Base-by-base conservation (phyloP, 805 yeast genomes). In the Kuraishia piskuri region DNA sequence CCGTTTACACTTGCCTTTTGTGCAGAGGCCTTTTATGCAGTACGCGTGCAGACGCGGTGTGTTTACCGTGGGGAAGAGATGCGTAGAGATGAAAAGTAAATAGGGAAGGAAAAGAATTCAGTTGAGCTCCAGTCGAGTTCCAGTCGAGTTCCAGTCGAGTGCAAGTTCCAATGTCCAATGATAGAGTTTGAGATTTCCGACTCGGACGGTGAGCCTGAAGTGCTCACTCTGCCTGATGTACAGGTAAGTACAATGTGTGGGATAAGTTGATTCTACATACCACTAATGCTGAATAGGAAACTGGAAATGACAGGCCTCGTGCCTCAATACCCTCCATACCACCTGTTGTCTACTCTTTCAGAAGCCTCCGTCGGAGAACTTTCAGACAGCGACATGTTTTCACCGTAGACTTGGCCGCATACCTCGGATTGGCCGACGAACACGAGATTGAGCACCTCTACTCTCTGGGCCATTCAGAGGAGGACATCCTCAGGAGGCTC, bases 381-480 rank as follows among this genome's bases (percentile, higher is more conserved):
- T 70, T 68, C 50, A 53, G 60, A 22, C 70, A 68, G 50, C 56
- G 69, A 9, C 72, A 70, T 54, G 67, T 66, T 9, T 69, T 63
- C 52, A 68, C 71, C 0, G 65, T 66, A 1, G 68, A 67, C 54
- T 59, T 70, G 1, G 68, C 72, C 0, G 67, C 62, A 22, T 68
- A 64, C 51, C 54, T 70, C 22, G 59, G 58, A 22, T 53, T 70
- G 9, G 61, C 69, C 2, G 44, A 66, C 1, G 58, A 58, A 36
- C 23, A 55, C 1, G 60, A 65, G 9, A 53, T 70, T 22, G 67
- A 68, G 31, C n/a, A 44, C 19, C 49, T 60, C 1, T 58, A 65
- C 1, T 55, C 54, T 19, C 50, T 23, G 1, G 67, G 64, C 0
- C 37, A 51, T 3, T 49, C 68, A 0, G 71, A 65, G 46, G 59